A percentile compares a stretch with the other conserved stretches of the same genome.
phyloP scores from a whole-genome alignment of 2,329 filamentous ascomycete species.

The Coniella vitis region DNA sequence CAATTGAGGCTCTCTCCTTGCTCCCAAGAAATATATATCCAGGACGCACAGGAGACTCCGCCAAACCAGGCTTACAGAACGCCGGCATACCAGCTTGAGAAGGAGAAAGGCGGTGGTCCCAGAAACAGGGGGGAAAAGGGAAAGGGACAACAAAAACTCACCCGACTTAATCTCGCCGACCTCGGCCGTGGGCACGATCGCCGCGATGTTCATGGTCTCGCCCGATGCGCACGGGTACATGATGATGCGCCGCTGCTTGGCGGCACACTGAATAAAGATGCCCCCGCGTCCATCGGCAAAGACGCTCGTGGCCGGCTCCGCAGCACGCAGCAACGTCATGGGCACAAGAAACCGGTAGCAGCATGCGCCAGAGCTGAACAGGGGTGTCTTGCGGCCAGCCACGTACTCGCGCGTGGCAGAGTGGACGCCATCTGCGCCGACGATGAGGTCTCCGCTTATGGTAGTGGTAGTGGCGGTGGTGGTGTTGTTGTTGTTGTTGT shows the following conservation, averaged over 20 bases:
- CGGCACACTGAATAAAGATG: constrained; percentile 3
- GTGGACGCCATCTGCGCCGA: constrained; percentile 12
- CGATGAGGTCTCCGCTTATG: constrained; percentile 10
- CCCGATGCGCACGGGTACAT: constrained; percentile 10
- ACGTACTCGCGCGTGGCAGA: constrained; percentile 5
- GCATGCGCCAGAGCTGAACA: constrained; percentile 1
- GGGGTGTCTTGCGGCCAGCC: neutral
- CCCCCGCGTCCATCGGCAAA: constrained; percentile 2
- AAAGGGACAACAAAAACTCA: neutral
- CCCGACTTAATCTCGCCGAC: constrained; percentile 13
- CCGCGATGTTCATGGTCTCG: constrained; percentile 5
- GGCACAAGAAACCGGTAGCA: constrained; percentile 14
- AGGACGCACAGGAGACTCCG: too few species aligned
- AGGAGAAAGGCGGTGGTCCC: too few species aligned
- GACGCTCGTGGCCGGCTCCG: constrained; percentile 1
- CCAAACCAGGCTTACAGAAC: too few species aligned
- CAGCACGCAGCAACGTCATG: constrained; percentile 1
- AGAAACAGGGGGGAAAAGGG: neutral
- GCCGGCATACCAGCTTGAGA: too few species aligned
- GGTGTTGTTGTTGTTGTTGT: too few species aligned
- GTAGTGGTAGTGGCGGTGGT: neutral
- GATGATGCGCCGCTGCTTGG: neutral
- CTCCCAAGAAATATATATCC: too few species aligned
- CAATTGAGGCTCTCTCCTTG: too few species aligned
- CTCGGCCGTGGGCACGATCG: constrained; percentile 6